Evolutionary conservation across 108 stramenopile genomes (phyloP), one percentile per base, ranked within the genome.

Genomic region (Nitzschia sp.): DNA sequence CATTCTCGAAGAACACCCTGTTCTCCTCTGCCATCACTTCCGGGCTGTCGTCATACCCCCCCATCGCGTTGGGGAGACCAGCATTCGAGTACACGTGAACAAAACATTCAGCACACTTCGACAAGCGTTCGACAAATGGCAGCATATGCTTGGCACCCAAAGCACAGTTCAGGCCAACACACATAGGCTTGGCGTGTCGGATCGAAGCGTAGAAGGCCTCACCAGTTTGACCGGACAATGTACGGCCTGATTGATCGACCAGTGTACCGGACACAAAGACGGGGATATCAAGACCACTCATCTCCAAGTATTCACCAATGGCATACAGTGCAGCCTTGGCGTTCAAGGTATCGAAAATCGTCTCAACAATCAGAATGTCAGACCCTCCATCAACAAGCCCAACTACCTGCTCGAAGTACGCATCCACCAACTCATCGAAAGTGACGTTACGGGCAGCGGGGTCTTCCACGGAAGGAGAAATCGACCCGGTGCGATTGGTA

Each of bases 1-100:
- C 82, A 61, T 96, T 95, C 83, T 93, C 80, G 68, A 95, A 96
- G 82, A 99, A 99, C 9, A 93, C 86, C 56, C 85, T 79, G 81
- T 98, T 97, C 71, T 92, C 70, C 23, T 69, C 55, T 13, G 96
- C 98, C 98, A 99, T 99, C 61, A 94, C 89, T 31, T 68, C 91
- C 0, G 98, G 98, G 9, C 95, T 97, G 30, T 98, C 98, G 78
- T 99, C 98, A 72, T 99, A 99, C 15, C 96, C 98, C 18, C 97
- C 98, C 98, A 99, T 99, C 35, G 96, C 97, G 79, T 99, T 99
- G 8, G 98, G 98, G 56, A 99, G 90, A 59, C 98, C 98, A 33
- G 98, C 98, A 76, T 99, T 99, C 35, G 96, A 93, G 84, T 99
- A 99, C 27, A 97, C 96, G 70, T 97, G 97, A 51, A 99, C 83